A percentile compares a stretch with the other conserved stretches of the same genome.
These are phyloP conservation scores for Coprinopsis sp. DNA, from an alignment of 768 basidiomycete species.

Conservation along the genomic window DNA sequence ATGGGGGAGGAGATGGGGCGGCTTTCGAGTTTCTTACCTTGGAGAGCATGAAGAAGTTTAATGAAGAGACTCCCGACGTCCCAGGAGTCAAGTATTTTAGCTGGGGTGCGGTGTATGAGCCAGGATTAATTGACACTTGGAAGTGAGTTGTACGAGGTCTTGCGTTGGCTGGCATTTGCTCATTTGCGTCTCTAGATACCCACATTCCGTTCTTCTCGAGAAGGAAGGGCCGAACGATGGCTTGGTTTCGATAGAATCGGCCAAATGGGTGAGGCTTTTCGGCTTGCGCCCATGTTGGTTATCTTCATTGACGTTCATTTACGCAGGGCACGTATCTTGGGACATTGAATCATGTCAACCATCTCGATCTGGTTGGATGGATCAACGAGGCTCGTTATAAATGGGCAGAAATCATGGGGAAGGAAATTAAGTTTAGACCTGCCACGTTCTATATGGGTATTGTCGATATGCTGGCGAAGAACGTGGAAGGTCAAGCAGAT, in stretches of 20 bases:
- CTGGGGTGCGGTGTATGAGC: constrained; percentile 91
- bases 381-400: constrained; percentile 85
- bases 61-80: constrained; percentile 78
- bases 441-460: constrained; percentile 88
- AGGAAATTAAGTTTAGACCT: constrained; percentile 86
- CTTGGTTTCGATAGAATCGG: constrained; percentile 81
- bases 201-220: constrained; percentile 75
- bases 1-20: constrained; percentile 90
- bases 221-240: constrained; percentile 95
- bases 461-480: constrained; percentile 70
- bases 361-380: constrained; percentile 93
- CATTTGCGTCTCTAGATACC: constrained; percentile 39
- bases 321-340: constrained; percentile 85
- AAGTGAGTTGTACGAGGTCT: constrained; percentile 35
- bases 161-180: neutral
- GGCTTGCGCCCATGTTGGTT: neutral
- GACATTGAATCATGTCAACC: constrained; percentile 87
- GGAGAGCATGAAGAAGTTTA: constrained; percentile 85
- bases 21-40: constrained; percentile 88
- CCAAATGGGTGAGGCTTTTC: constrained; percentile 67
- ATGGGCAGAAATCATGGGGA: constrained; percentile 84
- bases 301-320: constrained; percentile 1
- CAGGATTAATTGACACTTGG: constrained; percentile 89
- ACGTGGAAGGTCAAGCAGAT: constrained; percentile 55
- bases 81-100: constrained; percentile 83